Evolutionary conservation across 2,329 filamentous ascomycete species (phyloP).

Genomic region (Didymella lethalis): DNA sequence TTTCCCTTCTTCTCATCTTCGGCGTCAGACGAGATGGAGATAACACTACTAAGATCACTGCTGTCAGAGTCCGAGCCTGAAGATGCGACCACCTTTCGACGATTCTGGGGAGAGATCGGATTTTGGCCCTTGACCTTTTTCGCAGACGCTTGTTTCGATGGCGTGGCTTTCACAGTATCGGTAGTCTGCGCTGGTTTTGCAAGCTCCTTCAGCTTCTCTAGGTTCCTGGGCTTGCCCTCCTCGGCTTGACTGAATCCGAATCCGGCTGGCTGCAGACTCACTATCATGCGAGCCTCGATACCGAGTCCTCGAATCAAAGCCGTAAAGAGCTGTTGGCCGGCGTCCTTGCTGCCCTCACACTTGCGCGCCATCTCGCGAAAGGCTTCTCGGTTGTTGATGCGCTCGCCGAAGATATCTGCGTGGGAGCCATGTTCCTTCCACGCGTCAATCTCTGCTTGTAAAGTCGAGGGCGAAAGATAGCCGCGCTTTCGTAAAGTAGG

Average conservation of each 20-base stretch:
- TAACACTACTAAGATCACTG: conserved; percentile 52
- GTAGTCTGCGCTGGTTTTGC: background rate
- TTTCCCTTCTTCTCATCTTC: conserved; percentile 62
- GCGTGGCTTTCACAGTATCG: background rate
- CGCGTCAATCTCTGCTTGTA: conserved; percentile 76
- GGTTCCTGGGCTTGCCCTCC: conserved; percentile 67
- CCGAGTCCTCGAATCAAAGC: conserved; percentile 81
- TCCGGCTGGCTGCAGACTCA: conserved; percentile 83
- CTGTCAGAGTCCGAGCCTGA: conserved; percentile 59
- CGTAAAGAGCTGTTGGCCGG: conserved; percentile 89
- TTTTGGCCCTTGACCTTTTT: conserved; percentile 19
- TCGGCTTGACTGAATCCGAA: conserved; percentile 92
- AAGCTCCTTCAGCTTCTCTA: conserved; percentile 33
- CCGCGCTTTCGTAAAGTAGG: conserved; percentile 88
- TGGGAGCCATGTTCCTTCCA: conserved; percentile 71
- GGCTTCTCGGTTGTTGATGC: conserved; percentile 69
- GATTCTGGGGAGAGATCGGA: conserved; percentile 16
- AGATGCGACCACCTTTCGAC: conserved; percentile 19
- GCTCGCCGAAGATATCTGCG: conserved; percentile 75
- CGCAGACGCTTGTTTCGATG: background rate
- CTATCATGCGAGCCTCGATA: conserved; percentile 82
- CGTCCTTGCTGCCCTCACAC: conserved; percentile 83
- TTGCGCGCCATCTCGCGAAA: conserved; percentile 73
- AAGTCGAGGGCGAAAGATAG: conserved; percentile 78
- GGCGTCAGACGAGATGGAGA: conserved; percentile 57